Evolutionary conservation across 2,329 filamentous ascomycete species (phyloP).

Genomic region (Ophiocordyceps camponoti-leonardi): DNA sequence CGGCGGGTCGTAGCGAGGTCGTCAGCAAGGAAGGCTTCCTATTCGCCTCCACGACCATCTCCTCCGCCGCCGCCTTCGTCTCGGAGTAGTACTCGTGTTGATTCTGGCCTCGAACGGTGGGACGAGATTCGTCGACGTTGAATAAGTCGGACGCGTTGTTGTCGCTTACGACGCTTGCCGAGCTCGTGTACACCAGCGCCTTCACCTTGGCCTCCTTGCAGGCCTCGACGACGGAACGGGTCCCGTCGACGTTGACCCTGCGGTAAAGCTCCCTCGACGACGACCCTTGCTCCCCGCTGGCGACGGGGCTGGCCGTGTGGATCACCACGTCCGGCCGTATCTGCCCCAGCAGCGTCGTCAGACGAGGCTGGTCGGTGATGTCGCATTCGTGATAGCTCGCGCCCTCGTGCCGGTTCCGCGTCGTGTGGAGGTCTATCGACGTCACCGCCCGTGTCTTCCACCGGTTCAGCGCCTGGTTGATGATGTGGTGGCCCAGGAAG

Average conservation of each 20-base stretch:
- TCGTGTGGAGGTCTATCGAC: constrained; percentile 56
- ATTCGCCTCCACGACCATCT: constrained; percentile 63
- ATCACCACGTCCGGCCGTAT: constrained; percentile 69
- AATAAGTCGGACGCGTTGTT: constrained; percentile 63
- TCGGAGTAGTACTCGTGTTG: constrained; percentile 76
- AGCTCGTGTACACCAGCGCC: constrained; percentile 81
- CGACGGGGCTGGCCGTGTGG: constrained; percentile 66
- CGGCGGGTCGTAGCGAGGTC: constrained; percentile 66
- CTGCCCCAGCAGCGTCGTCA: constrained; percentile 46
- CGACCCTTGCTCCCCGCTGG: constrained; percentile 29
- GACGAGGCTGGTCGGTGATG: constrained; percentile 48
- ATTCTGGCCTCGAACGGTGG: constrained; percentile 51
- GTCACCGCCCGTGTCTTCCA: constrained; percentile 37
- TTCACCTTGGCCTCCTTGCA: constrained; percentile 47
- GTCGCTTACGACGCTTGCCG: constrained; percentile 73
- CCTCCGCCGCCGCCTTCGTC: constrained; percentile 78
- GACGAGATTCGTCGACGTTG: constrained; percentile 75
- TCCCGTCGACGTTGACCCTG: constrained; percentile 80
- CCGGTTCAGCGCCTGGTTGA: constrained; percentile 44
- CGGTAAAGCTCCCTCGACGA: constrained; percentile 47
- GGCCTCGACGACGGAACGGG: constrained; percentile 58
- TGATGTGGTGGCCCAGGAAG: constrained; percentile 70
- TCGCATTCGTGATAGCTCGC: constrained; percentile 57
- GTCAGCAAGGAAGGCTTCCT: constrained; percentile 48
- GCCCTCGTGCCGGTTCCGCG: constrained; percentile 45